Percentiles rank a stretch among this genome's conserved stretches.
Evolutionary conservation across 176 grass and related monocot genomes (phyloP).

Genomic region (Eragrostis curvula): DNA sequence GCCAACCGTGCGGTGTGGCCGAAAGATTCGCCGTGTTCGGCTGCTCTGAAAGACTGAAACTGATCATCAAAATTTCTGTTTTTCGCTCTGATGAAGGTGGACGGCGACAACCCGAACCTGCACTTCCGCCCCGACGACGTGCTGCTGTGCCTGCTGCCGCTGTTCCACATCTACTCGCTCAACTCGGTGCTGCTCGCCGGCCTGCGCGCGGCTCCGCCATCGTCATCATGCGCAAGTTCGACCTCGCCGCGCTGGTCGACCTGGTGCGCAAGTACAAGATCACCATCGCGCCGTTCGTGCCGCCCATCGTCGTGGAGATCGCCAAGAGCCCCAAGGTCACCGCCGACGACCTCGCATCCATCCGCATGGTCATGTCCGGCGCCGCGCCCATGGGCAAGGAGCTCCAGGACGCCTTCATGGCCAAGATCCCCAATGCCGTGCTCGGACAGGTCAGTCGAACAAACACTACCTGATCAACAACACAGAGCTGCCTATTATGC

Average conservation of each 20-base stretch:
- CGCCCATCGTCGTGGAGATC: slow-evolving; percentile 91
- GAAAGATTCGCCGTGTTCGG: slow-evolving; percentile 3
- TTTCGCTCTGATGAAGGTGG: slow-evolving; percentile 1
- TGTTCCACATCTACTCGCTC: slow-evolving; percentile 99
- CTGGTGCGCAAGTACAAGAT: slow-evolving; percentile 52
- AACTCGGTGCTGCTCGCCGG: slow-evolving; percentile 86
- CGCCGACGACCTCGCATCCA: slow-evolving; percentile 65
- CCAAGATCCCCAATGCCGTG: slow-evolving; percentile 81
- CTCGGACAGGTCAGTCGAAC: slow-evolving; percentile 67
- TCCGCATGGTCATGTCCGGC: slow-evolving; percentile 79
- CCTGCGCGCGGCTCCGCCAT: slow-evolving; percentile 64
- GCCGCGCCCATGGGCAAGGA: slow-evolving; percentile 89
- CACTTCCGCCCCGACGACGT: slow-evolving; percentile 80
- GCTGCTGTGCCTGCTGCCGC: slow-evolving; percentile 73
- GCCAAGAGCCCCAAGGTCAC: slow-evolving; percentile 69
- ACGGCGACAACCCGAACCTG: slow-evolving; percentile 87
- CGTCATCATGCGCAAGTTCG: slow-evolving; percentile 86
- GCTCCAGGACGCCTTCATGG: slow-evolving; percentile 79
- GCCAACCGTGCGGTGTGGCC: neutral
- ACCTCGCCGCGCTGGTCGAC: slow-evolving; percentile 54
- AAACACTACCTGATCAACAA: neutral
- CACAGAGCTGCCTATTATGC: too few species aligned
- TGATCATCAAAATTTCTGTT: neutral
- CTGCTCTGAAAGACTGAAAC: neutral
- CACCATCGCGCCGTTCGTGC: slow-evolving; percentile 79